These are phyloP conservation scores for Stagonosporopsis rhizophila DNA, from an alignment of 2,329 filamentous ascomycete genomes.

Conservation along the genomic window DNA sequence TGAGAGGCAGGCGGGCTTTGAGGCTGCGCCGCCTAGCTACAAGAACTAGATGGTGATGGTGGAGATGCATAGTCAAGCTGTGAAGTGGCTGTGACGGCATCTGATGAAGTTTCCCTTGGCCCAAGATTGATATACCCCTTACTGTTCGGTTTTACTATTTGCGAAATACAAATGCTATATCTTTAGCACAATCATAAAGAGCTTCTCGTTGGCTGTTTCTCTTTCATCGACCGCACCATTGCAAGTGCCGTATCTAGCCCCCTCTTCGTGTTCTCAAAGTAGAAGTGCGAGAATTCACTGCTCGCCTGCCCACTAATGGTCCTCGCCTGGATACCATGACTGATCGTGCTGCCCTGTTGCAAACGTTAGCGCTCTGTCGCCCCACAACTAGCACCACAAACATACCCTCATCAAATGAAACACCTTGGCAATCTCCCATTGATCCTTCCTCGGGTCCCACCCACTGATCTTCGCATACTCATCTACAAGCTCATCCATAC, in stretches of 20 bases:
- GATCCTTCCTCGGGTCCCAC: slow-evolving; percentile 67
- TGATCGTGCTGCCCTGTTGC: slow-evolving; percentile 42
- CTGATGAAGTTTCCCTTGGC: slow-evolving; percentile 10
- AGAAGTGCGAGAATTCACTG: slow-evolving; percentile 46
- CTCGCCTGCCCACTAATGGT: slow-evolving; percentile 48
- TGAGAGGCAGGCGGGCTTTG: slow-evolving; percentile 24
- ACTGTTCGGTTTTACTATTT: not conserved
- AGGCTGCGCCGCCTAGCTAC: slow-evolving; percentile 33
- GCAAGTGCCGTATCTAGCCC: slow-evolving; percentile 40
- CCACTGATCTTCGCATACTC: slow-evolving; percentile 73
- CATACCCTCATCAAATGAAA: slow-evolving; percentile 47
- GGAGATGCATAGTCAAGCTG: not conserved
- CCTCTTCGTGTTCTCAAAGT: slow-evolving; percentile 45
- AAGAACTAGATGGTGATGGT: slow-evolving; percentile 22
- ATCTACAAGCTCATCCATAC: slow-evolving; percentile 62
- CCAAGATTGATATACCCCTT: slow-evolving; percentile 20
- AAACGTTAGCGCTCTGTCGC: not conserved
- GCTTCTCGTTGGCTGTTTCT: slow-evolving; percentile 32
- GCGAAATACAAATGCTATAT: not conserved
- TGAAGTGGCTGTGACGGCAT: not conserved
- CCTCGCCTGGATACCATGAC: slow-evolving; percentile 46
- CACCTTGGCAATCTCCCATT: slow-evolving; percentile 45
- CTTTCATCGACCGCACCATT: slow-evolving; percentile 39
- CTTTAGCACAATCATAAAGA: slow-evolving; percentile 22
- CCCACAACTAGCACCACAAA: not conserved